Evolutionary conservation across 1,139 yeast species (phyloP), one percentile per base, ranked within the genome.

Genomic region (Taiozyma sp.): DNA sequence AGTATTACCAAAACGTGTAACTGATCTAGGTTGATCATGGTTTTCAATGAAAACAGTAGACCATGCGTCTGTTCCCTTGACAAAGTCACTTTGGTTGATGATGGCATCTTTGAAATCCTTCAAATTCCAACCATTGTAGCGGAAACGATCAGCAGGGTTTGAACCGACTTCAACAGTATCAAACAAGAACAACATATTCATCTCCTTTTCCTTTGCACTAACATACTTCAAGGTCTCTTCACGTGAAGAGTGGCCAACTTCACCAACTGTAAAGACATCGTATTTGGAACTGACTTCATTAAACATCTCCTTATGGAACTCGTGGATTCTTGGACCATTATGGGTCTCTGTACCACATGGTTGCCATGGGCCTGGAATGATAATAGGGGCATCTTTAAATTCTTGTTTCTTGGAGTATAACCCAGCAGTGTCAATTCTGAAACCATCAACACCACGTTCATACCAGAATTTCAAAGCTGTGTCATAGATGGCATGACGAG

Each of bases 201-300:
- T 67, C 63, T 80, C 83, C 49, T 71, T 67, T 55, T 71, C 72
- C 53, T 68, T 65, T 8, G 80, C 81, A 60, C 79, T 68, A 35
- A 77, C 80, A 59, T 74, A 77, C 54, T 72, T 69, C 59, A 76
- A 64, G 14, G 77, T 68, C 42, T 71, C 70, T 50, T 74, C 78
- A 52, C 69, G 71, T 14, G 71, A 53, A 53, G 74, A 72, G 53
- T 66, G 64, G 6, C 80, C 79, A 45, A 76, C 75, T 57, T 80
- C 84, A 43, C 84, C 85, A 29, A 80, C 84, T 2, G 83, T 78
- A 76, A 79, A 71, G 42, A 67, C 76, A 59, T 78, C 81, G 60
- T 78, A 78, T 47, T 77, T 71, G 43, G 74, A 67, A 29, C 77
- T 70, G 45, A 73, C 76, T 51, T 74, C 67, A 10, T 58, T 60